phyloP scores from a whole-genome alignment of 1,284 basidiomycete species.

The Dichomitus squalens region DNA sequence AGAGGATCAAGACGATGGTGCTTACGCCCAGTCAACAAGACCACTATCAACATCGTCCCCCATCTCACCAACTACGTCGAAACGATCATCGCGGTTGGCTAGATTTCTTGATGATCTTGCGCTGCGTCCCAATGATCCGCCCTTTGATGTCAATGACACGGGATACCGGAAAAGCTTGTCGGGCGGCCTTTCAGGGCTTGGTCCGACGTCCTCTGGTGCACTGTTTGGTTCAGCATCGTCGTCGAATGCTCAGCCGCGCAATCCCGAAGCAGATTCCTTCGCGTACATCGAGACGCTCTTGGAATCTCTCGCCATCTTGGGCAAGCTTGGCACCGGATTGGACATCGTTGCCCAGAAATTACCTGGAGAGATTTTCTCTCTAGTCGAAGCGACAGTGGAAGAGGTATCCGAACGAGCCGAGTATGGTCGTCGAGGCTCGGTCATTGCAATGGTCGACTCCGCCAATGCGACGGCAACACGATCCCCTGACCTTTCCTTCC shows the following conservation, averaged over 20 bases:
- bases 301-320: constrained; percentile 90
- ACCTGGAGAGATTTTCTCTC: constrained; percentile 80
- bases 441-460: constrained; percentile 31
- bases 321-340: constrained; percentile 84
- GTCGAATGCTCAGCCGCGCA: constrained; percentile 37
- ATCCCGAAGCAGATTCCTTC: constrained; percentile 94
- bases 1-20: constrained; percentile 57
- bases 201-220: constrained; percentile 27
- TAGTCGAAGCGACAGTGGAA: constrained; percentile 87
- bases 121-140: constrained; percentile 79
- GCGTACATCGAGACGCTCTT: constrained; percentile 92
- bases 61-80: constrained; percentile 32
- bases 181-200: constrained; percentile 24
- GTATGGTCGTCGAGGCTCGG: constrained; percentile 61
- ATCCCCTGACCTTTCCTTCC: constrained; percentile 46
- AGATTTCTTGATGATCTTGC: constrained; percentile 75
- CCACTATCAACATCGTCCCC: constrained; percentile 33
- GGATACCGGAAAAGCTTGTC: constrained; percentile 39
- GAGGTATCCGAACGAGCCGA: constrained; percentile 91
- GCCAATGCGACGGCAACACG: constrained; percentile 15
- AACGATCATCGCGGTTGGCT: constrained; percentile 49
- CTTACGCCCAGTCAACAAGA: constrained; percentile 3
- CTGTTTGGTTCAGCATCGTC: constrained; percentile 24
- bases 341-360: constrained; percentile 87
- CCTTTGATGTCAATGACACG: constrained; percentile 69